Conservation (phyloP, 2,329 filamentous ascomycete species). For the Coleophoma cylindrospora region DNA sequence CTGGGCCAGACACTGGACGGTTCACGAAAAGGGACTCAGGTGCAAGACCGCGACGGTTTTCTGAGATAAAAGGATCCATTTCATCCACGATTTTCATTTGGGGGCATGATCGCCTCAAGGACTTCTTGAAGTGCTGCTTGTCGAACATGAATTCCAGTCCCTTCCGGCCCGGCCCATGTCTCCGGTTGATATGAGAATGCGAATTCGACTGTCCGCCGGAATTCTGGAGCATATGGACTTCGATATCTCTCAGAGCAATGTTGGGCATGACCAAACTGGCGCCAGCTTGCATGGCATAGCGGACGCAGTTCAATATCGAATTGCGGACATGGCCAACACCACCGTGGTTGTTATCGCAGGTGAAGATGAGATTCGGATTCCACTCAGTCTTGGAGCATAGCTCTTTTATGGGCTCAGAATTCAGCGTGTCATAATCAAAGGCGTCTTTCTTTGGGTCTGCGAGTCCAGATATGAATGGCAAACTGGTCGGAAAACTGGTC, state of each 20-base stretch:
- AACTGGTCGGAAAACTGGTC: conserved; percentile 11
- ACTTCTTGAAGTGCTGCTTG: conserved; percentile 5
- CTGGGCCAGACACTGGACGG: conserved; percentile 1
- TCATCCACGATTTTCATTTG: neutral
- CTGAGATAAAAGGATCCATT: neutral
- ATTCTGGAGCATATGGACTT: conserved; percentile 12
- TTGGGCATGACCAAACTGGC: conserved; percentile 31
- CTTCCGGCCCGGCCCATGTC: conserved; percentile 21
- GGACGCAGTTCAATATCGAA: conserved; percentile 34
- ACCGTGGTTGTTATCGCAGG: conserved; percentile 33
- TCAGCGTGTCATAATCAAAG: conserved; percentile 32
- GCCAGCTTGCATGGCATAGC: conserved; percentile 33
- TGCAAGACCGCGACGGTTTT: conserved; percentile 2
- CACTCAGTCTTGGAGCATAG: conserved; percentile 28
- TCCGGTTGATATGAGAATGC: conserved; percentile 8
- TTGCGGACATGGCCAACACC: conserved; percentile 35
- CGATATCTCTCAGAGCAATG: conserved; percentile 29
- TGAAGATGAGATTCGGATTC: conserved; percentile 31
- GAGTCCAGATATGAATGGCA: conserved; percentile 15
- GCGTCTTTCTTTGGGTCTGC: conserved; percentile 9
- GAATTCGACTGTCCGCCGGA: conserved; percentile 2
- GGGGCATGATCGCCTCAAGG: conserved; percentile 4
- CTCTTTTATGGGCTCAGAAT: conserved; percentile 28
- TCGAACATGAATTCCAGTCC: conserved; percentile 14
- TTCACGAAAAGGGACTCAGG: conserved; percentile 5